Percentiles rank a stretch among this genome's conserved stretches.
Evolutionary conservation across 768 basidiomycete genomes (phyloP).

Genomic region (Kwoniella dejecticola): DNA sequence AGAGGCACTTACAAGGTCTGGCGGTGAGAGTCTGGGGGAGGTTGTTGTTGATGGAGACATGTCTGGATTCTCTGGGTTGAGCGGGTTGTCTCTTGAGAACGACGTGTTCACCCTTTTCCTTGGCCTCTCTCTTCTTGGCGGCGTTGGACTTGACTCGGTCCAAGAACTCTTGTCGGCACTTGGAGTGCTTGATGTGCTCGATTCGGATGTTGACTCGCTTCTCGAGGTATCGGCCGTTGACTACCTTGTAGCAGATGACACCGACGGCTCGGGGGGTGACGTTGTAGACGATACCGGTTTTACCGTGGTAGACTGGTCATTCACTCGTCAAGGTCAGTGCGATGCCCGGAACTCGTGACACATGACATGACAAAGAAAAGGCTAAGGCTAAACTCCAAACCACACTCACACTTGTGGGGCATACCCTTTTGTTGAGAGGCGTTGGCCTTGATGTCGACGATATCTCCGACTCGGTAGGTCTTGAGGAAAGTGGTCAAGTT

Average conservation of each 20-base stretch:
- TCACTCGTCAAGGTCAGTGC: no score
- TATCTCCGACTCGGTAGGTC: constrained; percentile 93
- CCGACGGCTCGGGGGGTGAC: constrained; percentile 92
- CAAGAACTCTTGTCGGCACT: constrained; percentile 96
- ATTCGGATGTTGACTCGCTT: constrained; percentile 98
- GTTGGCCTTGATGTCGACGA: constrained; percentile 99
- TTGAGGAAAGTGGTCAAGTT: constrained; percentile 90
- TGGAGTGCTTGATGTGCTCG: constrained; percentile 94
- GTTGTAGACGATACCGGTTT: constrained; percentile 98
- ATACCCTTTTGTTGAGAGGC: constrained; percentile 99
- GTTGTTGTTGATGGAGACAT: constrained; percentile 73
- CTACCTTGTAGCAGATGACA: constrained; percentile 96
- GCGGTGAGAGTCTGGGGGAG: constrained; percentile 90
- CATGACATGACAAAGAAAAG: no score
- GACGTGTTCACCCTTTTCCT: constrained; percentile 88
- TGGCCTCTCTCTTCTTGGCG: constrained; percentile 76
- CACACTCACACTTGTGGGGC: constrained; percentile 98
- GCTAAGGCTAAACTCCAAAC: no score
- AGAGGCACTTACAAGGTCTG: constrained; percentile 63
- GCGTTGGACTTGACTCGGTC: constrained; percentile 93
- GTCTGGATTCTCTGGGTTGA: constrained; percentile 76
- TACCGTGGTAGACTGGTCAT: constrained; percentile 63
- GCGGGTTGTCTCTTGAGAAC: constrained; percentile 81
- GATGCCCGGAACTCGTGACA: no score
- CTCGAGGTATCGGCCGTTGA: constrained; percentile 98